These are phyloP conservation scores for Fraxinus cuspidata DNA, from an alignment of 257 asterid species.

Conservation along the genomic window DNA sequence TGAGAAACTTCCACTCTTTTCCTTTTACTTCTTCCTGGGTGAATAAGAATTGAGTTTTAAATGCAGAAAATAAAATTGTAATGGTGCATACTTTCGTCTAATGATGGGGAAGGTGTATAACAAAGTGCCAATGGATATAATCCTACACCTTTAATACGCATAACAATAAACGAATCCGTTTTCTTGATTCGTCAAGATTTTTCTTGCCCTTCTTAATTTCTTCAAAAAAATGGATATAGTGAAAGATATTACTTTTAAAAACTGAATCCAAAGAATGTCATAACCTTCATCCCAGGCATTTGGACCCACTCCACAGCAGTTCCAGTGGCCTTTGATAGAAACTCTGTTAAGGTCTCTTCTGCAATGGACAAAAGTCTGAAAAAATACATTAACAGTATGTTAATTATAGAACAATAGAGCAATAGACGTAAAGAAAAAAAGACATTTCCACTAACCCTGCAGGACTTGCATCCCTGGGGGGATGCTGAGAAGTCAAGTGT, in stretches of 20 bases:
- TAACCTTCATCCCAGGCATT: constrained; percentile 99
- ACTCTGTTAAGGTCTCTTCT: constrained; percentile 99
- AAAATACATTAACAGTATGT: constrained; percentile 26
- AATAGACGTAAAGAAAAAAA: constrained; percentile 14
- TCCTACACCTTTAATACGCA: neutral
- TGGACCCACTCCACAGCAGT: constrained; percentile 99
- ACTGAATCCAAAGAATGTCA: neutral
- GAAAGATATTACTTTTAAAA: neutral
- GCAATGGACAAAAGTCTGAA: constrained; percentile 93
- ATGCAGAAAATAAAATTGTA: neutral
- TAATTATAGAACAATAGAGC: constrained; percentile 1
- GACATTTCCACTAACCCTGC: constrained; percentile 69
- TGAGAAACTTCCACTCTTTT: neutral
- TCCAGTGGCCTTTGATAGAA: constrained; percentile 99
- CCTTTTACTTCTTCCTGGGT: neutral
- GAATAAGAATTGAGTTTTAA: neutral
- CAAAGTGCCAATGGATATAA: neutral
- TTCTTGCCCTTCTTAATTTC: neutral
- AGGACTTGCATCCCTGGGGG: constrained; percentile 99
- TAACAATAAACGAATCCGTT: neutral
- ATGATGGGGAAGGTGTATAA: neutral
- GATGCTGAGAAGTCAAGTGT: constrained; percentile 83
- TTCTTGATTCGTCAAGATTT: neutral
- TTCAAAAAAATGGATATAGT: neutral
- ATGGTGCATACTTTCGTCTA: neutral